Base-by-base conservation (phyloP, 768 basidiomycete species). In the Psilocybe subaeruginosa region DNA sequence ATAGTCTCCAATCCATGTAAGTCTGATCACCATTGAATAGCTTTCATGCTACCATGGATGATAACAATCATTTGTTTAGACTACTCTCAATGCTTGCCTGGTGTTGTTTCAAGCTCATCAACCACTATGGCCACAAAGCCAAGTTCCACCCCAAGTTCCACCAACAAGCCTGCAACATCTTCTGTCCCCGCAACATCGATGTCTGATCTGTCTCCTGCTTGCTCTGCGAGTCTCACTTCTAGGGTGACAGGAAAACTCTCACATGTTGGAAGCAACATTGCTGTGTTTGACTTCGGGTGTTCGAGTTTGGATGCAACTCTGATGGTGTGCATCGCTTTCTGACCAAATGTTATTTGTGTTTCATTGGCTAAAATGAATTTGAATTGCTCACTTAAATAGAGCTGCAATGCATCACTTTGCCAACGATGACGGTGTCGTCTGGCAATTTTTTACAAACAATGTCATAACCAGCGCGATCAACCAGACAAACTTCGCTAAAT, bases 321-420 rank as follows among this genome's bases (percentile, higher is more conserved):
- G 78, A 81, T 60, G 82, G 82, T 17, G 69, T 70, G 35, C 5
- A 66, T 61, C 4, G 2, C n/a, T 5, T 12, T 6, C 30, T 3
- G 8, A 30, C n/a, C n/a, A 19, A 3, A 4, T 23, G 19, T 30
- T 4, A 33, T 53, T 8, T 3, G 37, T 17, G 8, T 45, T 30
- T 31, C 4, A 1, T 29, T 29, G n/a, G 12, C 33, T 35, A 35
- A 35, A 6, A 9, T 9, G 5, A 35, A 6, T 3, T 16, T 30
- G 35, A 33, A 19, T 19, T 51, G 16, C 6, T 37, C 37, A 8
- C 14, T 27, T 23, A 5, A 8, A 9, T 63, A 69, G 68, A 72
- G 64, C 58, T 82, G 80, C 64, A 74, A 87, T 88, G 84, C 64
- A 75, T 30, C 87, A 88, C 67, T 88, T 88, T 63, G 78, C 80